Evolutionary conservation across 2,329 filamentous ascomycete genomes (phyloP).

Genomic region (Trichophyton simii): DNA sequence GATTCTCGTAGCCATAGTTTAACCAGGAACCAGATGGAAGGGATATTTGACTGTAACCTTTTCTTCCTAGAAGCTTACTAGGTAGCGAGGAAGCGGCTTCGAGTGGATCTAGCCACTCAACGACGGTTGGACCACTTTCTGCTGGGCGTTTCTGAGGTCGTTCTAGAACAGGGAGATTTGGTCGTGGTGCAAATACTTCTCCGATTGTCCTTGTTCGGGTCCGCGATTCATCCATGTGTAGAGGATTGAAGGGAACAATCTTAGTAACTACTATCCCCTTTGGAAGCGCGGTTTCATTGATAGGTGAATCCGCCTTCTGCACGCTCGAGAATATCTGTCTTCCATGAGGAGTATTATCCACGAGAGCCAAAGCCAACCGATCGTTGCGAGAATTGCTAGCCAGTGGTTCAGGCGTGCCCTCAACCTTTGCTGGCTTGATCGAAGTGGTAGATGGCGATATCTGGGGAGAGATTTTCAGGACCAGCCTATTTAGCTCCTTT

Average conservation of each 20-base stretch:
- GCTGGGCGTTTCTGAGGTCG: constrained; percentile 27
- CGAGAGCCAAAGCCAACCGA: constrained; percentile 59
- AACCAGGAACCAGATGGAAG: constrained; percentile 34
- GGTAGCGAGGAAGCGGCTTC: constrained; percentile 27
- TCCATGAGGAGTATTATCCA: constrained; percentile 59
- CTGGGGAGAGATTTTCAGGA: constrained; percentile 47
- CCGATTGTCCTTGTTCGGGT: constrained; percentile 30
- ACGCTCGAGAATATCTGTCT: constrained; percentile 80
- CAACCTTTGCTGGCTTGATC: constrained; percentile 25
- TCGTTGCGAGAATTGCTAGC: constrained; percentile 28
- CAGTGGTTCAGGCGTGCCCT: constrained; percentile 16
- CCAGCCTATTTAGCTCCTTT: constrained; percentile 49
- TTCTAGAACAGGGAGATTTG: constrained; percentile 28
- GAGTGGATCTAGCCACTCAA: constrained; percentile 32
- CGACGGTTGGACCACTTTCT: constrained; percentile 21
- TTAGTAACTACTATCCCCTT: constrained; percentile 60
- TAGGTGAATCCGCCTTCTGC: constrained; percentile 35
- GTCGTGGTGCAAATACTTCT: constrained; percentile 33
- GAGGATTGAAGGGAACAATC: constrained; percentile 42
- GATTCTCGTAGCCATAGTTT: constrained; percentile 24
- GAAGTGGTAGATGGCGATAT: constrained; percentile 19
- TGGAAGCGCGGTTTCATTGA: constrained; percentile 57
- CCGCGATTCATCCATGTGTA: constrained; percentile 19
- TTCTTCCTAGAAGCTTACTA: constrained; percentile 25
- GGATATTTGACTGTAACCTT: constrained; percentile 29